Conservation (phyloP, 371 early-diverging fungal genomes). For the Mucor ambiguus region DNA sequence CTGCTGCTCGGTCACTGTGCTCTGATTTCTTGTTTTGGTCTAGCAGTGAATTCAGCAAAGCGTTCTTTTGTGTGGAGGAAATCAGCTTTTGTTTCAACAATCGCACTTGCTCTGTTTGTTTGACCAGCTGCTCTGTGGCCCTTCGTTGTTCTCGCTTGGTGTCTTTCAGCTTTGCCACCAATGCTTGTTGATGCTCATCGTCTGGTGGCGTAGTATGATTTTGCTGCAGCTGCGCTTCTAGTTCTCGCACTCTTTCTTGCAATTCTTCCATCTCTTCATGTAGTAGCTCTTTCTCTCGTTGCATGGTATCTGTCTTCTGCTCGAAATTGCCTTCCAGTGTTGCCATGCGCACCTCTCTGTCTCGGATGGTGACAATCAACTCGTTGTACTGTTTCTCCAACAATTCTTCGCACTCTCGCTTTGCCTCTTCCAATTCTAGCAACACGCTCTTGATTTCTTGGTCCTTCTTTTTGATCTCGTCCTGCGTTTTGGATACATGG, state of each 20-base stretch:
- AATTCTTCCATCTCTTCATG: conserved; percentile 43
- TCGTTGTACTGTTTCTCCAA: conserved; percentile 33
- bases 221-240: conserved; percentile 18
- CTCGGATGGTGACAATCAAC: conserved; percentile 33
- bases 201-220: conserved; percentile 24
- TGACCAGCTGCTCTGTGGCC: conserved; percentile 30
- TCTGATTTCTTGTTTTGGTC: conserved; percentile 22
- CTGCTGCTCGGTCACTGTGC: conserved; percentile 14
- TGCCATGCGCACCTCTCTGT: conserved; percentile 44
- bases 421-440: conserved; percentile 12
- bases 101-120: conserved; percentile 20
- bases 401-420: conserved; percentile 23
- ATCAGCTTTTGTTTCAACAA: conserved; percentile 30
- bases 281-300: conserved; percentile 35
- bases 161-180: conserved; percentile 25
- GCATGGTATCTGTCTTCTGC: conserved; percentile 36
- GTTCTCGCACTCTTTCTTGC: conserved; percentile 14
- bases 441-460: conserved; percentile 23
- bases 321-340: conserved; percentile 39
- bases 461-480: conserved; percentile 16
- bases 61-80: conserved; percentile 22
- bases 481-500: conserved; percentile 13
- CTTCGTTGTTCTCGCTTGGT: conserved; percentile 22
- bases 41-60: conserved; percentile 20
- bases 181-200: conserved; percentile 9